Evolutionary conservation across 306 rosid genomes (phyloP).

Genomic region (Glycine tomentella): DNA sequence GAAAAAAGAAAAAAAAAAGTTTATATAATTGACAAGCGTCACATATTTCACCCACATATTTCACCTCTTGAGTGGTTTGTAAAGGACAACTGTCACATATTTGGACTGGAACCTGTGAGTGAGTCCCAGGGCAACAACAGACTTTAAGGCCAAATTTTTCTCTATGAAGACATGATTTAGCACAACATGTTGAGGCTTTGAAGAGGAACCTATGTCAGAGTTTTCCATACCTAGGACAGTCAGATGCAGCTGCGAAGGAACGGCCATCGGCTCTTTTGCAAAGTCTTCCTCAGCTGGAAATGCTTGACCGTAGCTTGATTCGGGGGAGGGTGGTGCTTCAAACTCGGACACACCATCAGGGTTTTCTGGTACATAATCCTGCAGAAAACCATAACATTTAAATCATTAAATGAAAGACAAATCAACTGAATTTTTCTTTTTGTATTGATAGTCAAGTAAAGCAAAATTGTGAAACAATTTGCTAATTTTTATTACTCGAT

Average conservation of each 20-base stretch:
- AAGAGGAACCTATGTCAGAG: constrained; percentile 60
- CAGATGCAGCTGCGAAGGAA: constrained; percentile 83
- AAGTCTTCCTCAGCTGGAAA: constrained; percentile 82
- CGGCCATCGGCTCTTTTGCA: constrained; percentile 81
- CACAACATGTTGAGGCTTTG: constrained; percentile 90
- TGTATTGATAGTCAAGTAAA: constrained; percentile 1
- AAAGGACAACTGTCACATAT: constrained; percentile 92
- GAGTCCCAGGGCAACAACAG: constrained; percentile 89
- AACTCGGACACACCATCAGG: constrained; percentile 73
- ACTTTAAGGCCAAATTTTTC: constrained; percentile 83
- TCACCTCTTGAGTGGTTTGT: constrained; percentile 83
- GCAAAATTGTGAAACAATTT: constrained; percentile 21
- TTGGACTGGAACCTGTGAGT: constrained; percentile 90
- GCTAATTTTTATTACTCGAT: background rate
- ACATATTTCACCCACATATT: constrained; percentile 63
- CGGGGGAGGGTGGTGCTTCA: constrained; percentile 90
- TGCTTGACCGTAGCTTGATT: constrained; percentile 70
- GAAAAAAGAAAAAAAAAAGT: constrained; percentile 32
- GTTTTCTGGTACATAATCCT: constrained; percentile 85
- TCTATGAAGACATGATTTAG: constrained; percentile 89
- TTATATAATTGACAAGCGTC: constrained; percentile 47
- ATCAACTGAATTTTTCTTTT: background rate
- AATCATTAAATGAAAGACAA: constrained; percentile 25
- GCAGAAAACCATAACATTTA: constrained; percentile 44
- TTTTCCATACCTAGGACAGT: constrained; percentile 79